Conservation (phyloP, 2,329 filamentous ascomycete genomes). For the Colletotrichum sp. region DNA sequence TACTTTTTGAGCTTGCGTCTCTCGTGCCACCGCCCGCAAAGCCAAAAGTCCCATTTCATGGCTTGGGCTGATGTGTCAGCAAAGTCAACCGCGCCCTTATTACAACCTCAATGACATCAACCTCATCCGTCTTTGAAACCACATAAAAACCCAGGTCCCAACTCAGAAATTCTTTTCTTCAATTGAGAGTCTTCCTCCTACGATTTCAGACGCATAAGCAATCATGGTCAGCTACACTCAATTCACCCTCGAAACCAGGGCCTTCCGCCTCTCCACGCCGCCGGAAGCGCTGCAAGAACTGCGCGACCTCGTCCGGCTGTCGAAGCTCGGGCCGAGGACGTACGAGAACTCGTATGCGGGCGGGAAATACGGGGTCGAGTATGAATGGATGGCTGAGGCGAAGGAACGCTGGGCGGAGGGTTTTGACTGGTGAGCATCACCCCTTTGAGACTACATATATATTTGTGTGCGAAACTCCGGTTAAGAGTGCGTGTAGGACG, state of each 20-base stretch:
- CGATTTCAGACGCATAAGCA: neutral
- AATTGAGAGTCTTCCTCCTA: too few species aligned
- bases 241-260: neutral
- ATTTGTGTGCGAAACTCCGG: neutral
- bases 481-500: neutral
- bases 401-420: neutral
- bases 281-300: neutral
- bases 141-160: fast-evolving
- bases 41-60: neutral
- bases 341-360: neutral
- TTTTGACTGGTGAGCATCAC: neutral
- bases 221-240: too few species aligned
- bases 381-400: neutral
- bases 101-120: neutral
- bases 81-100: neutral
- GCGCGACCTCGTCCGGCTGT: neutral
- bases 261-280: neutral
- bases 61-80: neutral
- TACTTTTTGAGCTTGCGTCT: fast-evolving
- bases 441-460: too few species aligned
- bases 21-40: neutral
- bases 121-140: fast-evolving
- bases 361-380: neutral
- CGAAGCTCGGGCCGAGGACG: neutral
- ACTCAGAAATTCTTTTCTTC: neutral